Conservation (phyloP, 208 protist genomes). For the Endotrypanum monterogeii region DNA sequence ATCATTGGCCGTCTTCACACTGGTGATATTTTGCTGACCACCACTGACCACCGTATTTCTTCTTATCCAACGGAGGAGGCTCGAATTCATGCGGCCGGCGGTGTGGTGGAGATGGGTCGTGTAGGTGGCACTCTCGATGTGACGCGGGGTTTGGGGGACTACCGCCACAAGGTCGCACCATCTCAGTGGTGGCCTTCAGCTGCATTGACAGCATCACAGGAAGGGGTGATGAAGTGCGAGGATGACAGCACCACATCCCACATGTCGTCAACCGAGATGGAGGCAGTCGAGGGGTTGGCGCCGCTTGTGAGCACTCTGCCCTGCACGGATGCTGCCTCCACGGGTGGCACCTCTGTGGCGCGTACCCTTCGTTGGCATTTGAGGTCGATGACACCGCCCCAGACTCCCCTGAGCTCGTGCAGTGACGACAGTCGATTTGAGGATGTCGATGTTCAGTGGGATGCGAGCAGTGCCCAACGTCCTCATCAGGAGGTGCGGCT, state of each 20-base stretch:
- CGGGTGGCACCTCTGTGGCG: background rate
- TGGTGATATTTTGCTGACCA: conserved; percentile 43
- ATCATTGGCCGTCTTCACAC: conserved; percentile 48
- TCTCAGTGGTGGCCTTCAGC: conserved; percentile 39
- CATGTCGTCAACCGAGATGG: background rate
- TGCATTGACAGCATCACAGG: background rate
- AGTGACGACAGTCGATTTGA: too few relatives aligned
- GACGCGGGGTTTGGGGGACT: conserved; percentile 74
- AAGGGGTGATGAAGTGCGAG: background rate
- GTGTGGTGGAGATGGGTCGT: conserved; percentile 50
- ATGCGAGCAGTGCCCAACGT: background rate
- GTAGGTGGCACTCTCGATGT: conserved; percentile 69
- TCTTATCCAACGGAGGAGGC: conserved; percentile 36
- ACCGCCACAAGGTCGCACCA: conserved; percentile 50
- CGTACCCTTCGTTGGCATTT: conserved; percentile 19
- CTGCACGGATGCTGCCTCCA: background rate
- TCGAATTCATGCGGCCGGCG: conserved; percentile 42
- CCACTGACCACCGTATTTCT: conserved; percentile 60
- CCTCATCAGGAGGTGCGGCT: background rate
- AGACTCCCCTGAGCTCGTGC: background rate
- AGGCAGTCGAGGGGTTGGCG: background rate
- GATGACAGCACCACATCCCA: background rate
- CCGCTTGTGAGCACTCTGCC: background rate
- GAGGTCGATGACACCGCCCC: conserved; percentile 5
- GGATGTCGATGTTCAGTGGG: background rate